Evolutionary conservation across 441 rosid genomes (phyloP), one percentile per base, ranked within the genome.

Genomic region (Manihot esculenta): DNA sequence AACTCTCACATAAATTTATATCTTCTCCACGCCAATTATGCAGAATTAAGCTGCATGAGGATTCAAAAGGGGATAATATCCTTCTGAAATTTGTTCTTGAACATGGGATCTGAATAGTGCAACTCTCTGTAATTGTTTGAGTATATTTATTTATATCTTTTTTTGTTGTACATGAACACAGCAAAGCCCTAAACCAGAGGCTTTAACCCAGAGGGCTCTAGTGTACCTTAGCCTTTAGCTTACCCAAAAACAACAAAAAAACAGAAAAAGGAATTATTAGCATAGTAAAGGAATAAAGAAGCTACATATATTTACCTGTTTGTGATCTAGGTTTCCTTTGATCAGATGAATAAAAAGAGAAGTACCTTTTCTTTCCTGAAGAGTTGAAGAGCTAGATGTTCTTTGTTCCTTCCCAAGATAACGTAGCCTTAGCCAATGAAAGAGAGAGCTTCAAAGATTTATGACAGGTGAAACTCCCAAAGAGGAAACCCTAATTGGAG

Each of bases 401-500:
- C 62, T 73, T 83, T 66, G 78, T 63, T 80, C 68, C 80, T 77
- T 55, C 74, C 74, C 62, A 76, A 78, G 76, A 69, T 48, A 79
- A 71, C 33, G 58, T 74, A 76, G 69, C 85, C 83, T 87, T 78
- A 76, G 82, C 71, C 74, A 82, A 77, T 75, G 81, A 82, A 72
- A 72, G 67, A 12, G 77, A 60, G 21, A 41, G 10, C 66, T 70
- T 49, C 73, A 76, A 72, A 70, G 77, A 60, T 73, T 71, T 48
- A 67, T 61, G 51, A 48, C 73, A 53, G 74, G 24, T 51, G 84
- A 83, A n/a, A 78, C 53, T 63, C 75, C 75, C 70, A 74, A 76
- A 76, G 76, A 68, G 79, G 74, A 79, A 85, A 81, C 88, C 90
- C 90, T 84, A 85, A 80, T 75, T 62, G 70, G 44, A 65, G 55